Evolutionary conservation across 2,329 filamentous ascomycete genomes (phyloP).

Genomic region (Acephala macrosclerotiorum): DNA sequence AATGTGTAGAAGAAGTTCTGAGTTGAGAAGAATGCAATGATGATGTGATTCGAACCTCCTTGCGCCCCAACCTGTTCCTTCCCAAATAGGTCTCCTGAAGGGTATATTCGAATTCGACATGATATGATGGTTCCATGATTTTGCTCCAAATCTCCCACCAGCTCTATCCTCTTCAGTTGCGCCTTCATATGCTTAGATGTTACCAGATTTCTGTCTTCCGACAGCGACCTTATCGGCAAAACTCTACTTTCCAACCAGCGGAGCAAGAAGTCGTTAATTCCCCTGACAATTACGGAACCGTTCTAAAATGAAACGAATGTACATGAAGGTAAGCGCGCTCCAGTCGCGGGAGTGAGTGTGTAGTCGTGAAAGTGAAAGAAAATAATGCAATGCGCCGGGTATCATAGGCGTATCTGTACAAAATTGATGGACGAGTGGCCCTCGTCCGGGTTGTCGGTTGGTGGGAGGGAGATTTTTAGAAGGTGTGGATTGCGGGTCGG

Average conservation of each 20-base stretch:
- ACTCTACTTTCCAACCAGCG: constrained; percentile 30
- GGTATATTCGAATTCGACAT: constrained; percentile 12
- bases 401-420: constrained; percentile 14
- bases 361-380: constrained; percentile 13
- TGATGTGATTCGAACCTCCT: background rate
- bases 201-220: background rate
- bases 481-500: constrained; percentile 28
- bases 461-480: constrained; percentile 23
- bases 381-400: background rate
- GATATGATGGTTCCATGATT: constrained; percentile 11
- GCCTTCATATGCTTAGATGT: constrained; percentile 6
- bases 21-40: background rate
- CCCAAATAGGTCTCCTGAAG: constrained; percentile 6
- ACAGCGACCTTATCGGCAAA: background rate
- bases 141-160: constrained; percentile 1
- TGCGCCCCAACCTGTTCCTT: constrained; percentile 1
- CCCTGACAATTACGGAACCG: constrained; percentile 10
- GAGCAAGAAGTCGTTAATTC: constrained; percentile 21
- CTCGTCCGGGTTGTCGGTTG: constrained; percentile 23
- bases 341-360: constrained; percentile 33
- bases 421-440: constrained; percentile 22
- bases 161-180: constrained; percentile 1
- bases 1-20: constrained; percentile 4
- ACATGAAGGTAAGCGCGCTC: constrained; percentile 30
- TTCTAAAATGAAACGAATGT: constrained; percentile 21